A percentile compares a stretch with the other conserved stretches of the same genome.
These are phyloP conservation scores for Citrus unshiu DNA, from an alignment of 345 rosid genomes.

Conservation along the genomic window DNA sequence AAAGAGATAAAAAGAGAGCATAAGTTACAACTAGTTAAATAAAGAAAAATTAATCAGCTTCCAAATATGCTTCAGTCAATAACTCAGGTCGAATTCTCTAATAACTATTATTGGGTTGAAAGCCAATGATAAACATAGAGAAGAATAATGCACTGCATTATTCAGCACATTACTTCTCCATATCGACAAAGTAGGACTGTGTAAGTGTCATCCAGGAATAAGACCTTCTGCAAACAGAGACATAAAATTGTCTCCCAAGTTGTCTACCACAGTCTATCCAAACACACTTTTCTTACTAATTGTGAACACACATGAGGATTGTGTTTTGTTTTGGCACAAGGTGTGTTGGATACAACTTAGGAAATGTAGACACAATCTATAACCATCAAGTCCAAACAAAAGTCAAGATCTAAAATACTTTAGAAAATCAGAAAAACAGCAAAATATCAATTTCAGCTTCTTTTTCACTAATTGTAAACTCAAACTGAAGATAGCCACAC, in stretches of 20 bases:
- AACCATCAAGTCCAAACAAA: background rate
- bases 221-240: background rate
- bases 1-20: background rate
- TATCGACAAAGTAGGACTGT: background rate
- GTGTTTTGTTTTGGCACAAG: background rate
- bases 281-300: background rate
- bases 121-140: background rate
- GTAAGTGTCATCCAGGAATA: background rate
- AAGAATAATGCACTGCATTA: background rate
- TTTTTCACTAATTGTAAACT: background rate
- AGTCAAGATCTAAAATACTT: background rate
- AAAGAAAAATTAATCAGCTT: background rate
- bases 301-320: background rate
- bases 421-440: background rate
- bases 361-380: background rate
- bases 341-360: background rate
- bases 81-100: background rate
- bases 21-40: background rate
- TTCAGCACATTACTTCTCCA: background rate
- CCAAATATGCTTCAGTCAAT: background rate
- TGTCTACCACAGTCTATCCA: background rate
- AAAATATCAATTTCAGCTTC: background rate
- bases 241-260: background rate
- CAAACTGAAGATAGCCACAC: background rate
- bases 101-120: background rate